phyloP scores from a whole-genome alignment of 2,329 filamentous ascomycete species.

The Endoconidiophora laricicola region DNA sequence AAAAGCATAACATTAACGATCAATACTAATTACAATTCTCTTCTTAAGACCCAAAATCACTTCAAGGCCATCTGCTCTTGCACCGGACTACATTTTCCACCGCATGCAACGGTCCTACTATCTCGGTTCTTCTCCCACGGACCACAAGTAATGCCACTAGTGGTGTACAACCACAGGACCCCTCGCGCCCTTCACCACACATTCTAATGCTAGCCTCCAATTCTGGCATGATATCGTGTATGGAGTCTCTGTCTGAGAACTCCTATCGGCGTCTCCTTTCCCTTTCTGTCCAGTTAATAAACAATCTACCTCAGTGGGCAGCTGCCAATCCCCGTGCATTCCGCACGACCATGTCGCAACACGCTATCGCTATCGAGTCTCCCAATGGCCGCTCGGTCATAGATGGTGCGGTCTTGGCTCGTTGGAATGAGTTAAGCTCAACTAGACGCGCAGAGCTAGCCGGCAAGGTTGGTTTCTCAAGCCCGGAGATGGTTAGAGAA shows the following conservation, averaged over 20 bases:
- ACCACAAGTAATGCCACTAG: constrained; percentile 19
- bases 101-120: constrained; percentile 58
- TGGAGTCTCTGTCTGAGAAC: constrained; percentile 63
- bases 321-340: constrained; percentile 75
- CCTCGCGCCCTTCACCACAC: constrained; percentile 23
- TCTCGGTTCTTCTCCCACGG: constrained; percentile 59
- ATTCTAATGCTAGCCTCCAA: constrained; percentile 53
- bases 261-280: constrained; percentile 72
- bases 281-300: constrained; percentile 63
- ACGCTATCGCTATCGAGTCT: constrained; percentile 36
- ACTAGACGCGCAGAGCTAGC: constrained; percentile 57
- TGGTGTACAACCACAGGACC: constrained; percentile 10
- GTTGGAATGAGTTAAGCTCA: constrained; percentile 62
- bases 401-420: constrained; percentile 57
- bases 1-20: too few relatives aligned
- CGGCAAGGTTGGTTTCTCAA: constrained; percentile 50
- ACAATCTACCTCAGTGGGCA: constrained; percentile 56
- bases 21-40: constrained; percentile 3
- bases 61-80: constrained; percentile 74
- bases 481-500: constrained; percentile 48
- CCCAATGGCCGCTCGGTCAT: constrained; percentile 50
- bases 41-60: constrained; percentile 66
- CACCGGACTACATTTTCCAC: constrained; percentile 79
- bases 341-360: constrained; percentile 37
- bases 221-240: constrained; percentile 58